Evolutionary conservation across 305 asterid genomes (phyloP).

Genomic region (Fraxinus angustifolia): DNA sequence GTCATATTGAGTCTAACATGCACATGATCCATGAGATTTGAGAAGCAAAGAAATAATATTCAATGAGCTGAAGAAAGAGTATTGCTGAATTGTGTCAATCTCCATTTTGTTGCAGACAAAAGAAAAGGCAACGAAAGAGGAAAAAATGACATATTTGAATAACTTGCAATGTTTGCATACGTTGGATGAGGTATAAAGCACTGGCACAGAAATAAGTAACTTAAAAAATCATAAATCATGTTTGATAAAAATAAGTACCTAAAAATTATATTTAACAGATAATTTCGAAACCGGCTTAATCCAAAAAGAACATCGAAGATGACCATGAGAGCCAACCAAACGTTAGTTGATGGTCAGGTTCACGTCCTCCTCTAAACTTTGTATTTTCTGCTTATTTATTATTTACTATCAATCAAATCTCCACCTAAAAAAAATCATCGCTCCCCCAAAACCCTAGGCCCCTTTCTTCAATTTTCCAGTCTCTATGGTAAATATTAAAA

Average conservation of each 20-base stretch:
- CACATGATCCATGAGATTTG: not conserved
- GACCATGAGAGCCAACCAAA: not conserved
- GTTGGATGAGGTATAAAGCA: not conserved
- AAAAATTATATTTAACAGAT: not conserved
- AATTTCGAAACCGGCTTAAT: not conserved
- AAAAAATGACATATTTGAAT: not conserved
- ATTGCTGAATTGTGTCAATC: not conserved
- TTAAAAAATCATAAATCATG: not conserved
- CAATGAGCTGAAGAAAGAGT: not conserved
- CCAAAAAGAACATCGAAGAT: not conserved
- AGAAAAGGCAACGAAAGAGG: not conserved
- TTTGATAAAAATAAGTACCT: not conserved
- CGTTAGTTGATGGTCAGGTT: not conserved
- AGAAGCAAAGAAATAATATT: not conserved
- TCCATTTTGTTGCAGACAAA: not conserved
- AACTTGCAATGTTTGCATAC: not conserved
- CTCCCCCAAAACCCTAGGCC: not conserved
- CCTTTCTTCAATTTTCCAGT: not conserved
- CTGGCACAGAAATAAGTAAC: not conserved
- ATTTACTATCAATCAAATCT: not conserved
- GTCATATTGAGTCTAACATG: not conserved
- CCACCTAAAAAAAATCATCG: not conserved
- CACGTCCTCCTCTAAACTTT: not conserved
- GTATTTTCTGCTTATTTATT: not conserved
- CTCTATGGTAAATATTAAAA: no score